Conservation (phyloP, 768 basidiomycete species). For the Sarcomyxa edulis region DNA sequence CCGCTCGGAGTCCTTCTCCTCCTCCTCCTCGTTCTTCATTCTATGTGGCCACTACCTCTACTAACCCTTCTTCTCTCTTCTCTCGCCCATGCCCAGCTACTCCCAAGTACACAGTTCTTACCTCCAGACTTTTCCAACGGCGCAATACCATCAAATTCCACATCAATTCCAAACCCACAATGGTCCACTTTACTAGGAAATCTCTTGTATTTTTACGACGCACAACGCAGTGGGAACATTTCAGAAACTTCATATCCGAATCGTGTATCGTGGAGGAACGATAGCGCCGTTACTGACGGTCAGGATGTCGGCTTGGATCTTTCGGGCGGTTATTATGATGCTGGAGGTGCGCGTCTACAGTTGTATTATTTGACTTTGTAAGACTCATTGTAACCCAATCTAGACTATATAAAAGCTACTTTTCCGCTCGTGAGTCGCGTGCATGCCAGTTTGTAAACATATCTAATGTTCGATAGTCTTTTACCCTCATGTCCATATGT, state of each 20-base stretch:
- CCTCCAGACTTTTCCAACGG: slow-evolving; percentile 59
- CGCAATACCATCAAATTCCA: slow-evolving; percentile 34
- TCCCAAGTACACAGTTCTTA: slow-evolving; percentile 59
- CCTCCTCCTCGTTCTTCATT: too few species aligned
- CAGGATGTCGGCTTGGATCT: slow-evolving; percentile 68
- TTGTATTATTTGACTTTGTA: slow-evolving; percentile 2
- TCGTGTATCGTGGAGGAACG: slow-evolving; percentile 84
- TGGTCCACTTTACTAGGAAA: slow-evolving; percentile 83
- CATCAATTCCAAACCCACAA: slow-evolving; percentile 58
- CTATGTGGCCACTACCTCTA: too few species aligned
- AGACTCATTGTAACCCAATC: slow-evolving; percentile 5
- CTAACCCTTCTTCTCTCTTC: slow-evolving; percentile 15
- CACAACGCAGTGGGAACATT: slow-evolving; percentile 78
- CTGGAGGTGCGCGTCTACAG: slow-evolving; percentile 56
- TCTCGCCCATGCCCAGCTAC: slow-evolving; percentile 47
- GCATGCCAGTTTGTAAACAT: not conserved
- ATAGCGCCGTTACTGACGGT: slow-evolving; percentile 75
- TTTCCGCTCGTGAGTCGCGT: slow-evolving; percentile 63
- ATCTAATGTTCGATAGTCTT: slow-evolving; percentile 43
- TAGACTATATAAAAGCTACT: slow-evolving; percentile 86
- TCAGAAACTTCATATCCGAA: slow-evolving; percentile 39
- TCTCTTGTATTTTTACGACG: slow-evolving; percentile 86
- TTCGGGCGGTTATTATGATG: slow-evolving; percentile 86
- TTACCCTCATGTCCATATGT: slow-evolving; percentile 77
- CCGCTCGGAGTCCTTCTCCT: too few species aligned